Evolutionary conservation across 345 rosid genomes (phyloP).

Genomic region (Eucalyptus marginata): DNA sequence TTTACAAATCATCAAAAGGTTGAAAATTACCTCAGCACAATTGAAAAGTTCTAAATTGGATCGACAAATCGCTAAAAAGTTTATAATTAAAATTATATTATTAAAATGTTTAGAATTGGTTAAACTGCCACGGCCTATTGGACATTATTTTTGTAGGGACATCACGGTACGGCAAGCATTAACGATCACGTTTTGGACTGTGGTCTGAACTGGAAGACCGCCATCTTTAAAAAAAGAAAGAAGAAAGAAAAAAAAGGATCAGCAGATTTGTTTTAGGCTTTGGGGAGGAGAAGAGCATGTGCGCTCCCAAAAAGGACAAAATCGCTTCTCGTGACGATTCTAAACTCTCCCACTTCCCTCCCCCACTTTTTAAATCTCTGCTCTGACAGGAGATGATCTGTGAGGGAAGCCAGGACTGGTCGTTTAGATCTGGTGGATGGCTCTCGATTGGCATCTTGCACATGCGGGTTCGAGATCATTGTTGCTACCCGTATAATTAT

Average conservation of each 20-base stretch:
- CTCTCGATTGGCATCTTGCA: background rate
- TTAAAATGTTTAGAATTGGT: no score
- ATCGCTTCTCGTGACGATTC: background rate
- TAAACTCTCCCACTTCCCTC: background rate
- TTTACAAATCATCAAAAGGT: no score
- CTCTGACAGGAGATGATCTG: background rate
- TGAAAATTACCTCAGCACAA: accelerated
- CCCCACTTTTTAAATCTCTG: background rate
- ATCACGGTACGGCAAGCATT: background rate
- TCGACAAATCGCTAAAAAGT: accelerated
- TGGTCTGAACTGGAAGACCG: background rate
- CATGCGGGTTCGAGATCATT: background rate
- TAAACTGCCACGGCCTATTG: no score
- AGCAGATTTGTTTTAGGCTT: background rate
- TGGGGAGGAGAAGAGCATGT: background rate
- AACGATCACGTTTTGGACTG: background rate
- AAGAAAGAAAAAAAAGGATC: no score
- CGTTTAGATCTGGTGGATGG: background rate
- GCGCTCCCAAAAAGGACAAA: background rate
- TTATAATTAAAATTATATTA: no score
- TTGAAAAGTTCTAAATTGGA: no score
- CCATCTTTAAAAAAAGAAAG: no score
- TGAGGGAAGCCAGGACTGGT: background rate
- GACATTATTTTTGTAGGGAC: background rate
- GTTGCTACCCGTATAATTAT: background rate